Evolutionary conservation across 768 basidiomycete species (phyloP).

Genomic region (Boletellus emodensis): DNA sequence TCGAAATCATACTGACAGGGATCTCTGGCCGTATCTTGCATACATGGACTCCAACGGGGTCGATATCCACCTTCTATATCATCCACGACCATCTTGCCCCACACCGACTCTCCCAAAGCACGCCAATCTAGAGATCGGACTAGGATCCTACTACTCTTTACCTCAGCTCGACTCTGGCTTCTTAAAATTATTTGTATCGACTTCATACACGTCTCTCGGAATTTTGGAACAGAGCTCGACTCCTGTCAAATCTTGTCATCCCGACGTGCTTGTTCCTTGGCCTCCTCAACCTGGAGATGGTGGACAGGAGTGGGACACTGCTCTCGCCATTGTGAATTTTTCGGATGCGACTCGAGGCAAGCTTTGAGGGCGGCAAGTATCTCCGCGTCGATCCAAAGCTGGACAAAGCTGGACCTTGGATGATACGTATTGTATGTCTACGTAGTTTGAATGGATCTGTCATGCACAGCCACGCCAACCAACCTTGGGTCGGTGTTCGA

Average conservation of each 20-base stretch:
- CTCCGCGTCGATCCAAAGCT: slow-evolving; percentile 6
- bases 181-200: slow-evolving; percentile 56
- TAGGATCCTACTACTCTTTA: slow-evolving; percentile 41
- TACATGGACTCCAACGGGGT: slow-evolving; percentile 59
- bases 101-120: slow-evolving; percentile 44
- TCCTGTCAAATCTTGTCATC: slow-evolving; percentile 14
- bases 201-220: slow-evolving; percentile 44
- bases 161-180: slow-evolving; percentile 44
- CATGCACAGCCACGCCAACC: slow-evolving; percentile 7
- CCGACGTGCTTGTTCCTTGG: slow-evolving; percentile 6
- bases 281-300: slow-evolving; percentile 5
- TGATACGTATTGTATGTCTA: background rate
- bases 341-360: slow-evolving; percentile 7
- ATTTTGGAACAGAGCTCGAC: slow-evolving; percentile 45
- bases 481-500: no score
- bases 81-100: slow-evolving; percentile 37
- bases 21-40: slow-evolving; percentile 61
- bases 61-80: slow-evolving; percentile 52
- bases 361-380: background rate
- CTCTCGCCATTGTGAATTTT: slow-evolving; percentile 23
- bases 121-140: slow-evolving; percentile 37
- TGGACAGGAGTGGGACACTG: slow-evolving; percentile 30
- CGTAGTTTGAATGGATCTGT: background rate
- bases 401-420: slow-evolving; percentile 17
- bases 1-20: slow-evolving; percentile 45